Evolutionary conservation across 306 rosid species (phyloP).

Genomic region (Vachellia collinsii): DNA sequence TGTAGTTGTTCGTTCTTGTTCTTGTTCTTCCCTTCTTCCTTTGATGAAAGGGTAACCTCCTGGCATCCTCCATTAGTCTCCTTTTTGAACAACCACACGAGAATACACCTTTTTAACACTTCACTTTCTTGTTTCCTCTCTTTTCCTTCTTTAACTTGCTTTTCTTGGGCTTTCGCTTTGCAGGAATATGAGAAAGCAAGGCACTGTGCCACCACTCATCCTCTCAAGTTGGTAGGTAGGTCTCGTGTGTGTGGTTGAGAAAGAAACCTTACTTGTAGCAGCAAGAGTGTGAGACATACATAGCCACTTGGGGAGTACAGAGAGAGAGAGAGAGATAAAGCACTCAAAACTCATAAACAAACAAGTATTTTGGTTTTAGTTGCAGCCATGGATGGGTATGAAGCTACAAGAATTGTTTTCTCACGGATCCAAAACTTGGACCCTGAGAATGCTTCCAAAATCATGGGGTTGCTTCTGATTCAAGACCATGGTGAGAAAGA

Average conservation of each 20-base stretch:
- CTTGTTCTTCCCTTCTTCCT: conserved; percentile 28
- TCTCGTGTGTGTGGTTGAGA: conserved; percentile 78
- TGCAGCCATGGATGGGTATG: conserved; percentile 83
- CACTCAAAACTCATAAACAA: conserved; percentile 23
- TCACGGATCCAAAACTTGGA: conserved; percentile 89
- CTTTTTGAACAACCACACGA: conserved; percentile 78
- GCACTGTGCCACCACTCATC: conserved; percentile 50
- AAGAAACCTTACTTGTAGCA: conserved; percentile 64
- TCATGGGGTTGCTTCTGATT: conserved; percentile 93
- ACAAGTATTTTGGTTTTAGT: background rate
- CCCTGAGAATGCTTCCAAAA: conserved; percentile 98
- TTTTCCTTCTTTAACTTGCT: conserved; percentile 46
- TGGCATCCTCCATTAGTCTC: conserved; percentile 42
- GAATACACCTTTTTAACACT: conserved; percentile 72
- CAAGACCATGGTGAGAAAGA: conserved; percentile 98
- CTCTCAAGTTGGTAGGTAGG: conserved; percentile 67
- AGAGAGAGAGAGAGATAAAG: conserved; percentile 1
- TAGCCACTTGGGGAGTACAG: background rate
- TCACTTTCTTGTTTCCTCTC: conserved; percentile 43
- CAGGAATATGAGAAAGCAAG: conserved; percentile 77
- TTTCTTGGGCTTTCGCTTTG: conserved; percentile 68
- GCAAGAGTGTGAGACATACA: conserved; percentile 33
- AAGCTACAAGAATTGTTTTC: conserved; percentile 88
- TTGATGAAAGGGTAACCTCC: conserved; percentile 46
- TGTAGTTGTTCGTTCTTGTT: background rate